phyloP scores from a whole-genome alignment of 805 yeast species.

The Candida xiaguanensis region DNA sequence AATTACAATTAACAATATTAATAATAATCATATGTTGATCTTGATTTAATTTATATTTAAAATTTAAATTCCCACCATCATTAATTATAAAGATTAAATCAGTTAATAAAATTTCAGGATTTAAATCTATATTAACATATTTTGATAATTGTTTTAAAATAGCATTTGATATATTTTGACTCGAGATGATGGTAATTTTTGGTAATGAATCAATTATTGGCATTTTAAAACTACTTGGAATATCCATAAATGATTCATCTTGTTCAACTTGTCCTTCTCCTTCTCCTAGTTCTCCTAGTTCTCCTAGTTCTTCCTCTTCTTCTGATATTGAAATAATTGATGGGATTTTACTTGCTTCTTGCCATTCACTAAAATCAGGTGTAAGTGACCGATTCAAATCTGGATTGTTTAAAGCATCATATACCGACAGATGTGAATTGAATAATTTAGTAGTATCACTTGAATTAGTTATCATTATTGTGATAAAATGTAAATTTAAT shows the following conservation, averaged over 20 bases:
- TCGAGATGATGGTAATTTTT: not conserved
- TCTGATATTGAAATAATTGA: constrained; percentile 25
- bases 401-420: constrained; percentile 37
- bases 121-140: not conserved
- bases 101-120: constrained; percentile 12
- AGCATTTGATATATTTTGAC: not conserved
- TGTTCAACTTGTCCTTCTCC: no score
- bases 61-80: constrained; percentile 32
- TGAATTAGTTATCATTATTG: not conserved
- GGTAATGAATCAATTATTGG: constrained; percentile 28
- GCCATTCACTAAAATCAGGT: constrained; percentile 9
- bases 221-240: constrained; percentile 29
- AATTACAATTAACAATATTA: constrained; percentile 37
- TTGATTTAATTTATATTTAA: constrained; percentile 19
- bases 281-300: constrained; percentile 10
- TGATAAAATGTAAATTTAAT: not conserved
- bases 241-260: constrained; percentile 9
- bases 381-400: constrained; percentile 28
- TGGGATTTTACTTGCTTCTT: constrained; percentile 3
- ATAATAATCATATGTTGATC: constrained; percentile 27
- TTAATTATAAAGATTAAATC: constrained; percentile 33
- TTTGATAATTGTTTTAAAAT: not conserved
- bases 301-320: constrained; percentile 38
- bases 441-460: constrained; percentile 20
- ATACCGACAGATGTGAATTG: constrained; percentile 35